Conservation (phyloP, 208 protist species). For the Endotrypanum monterogeii region DNA sequence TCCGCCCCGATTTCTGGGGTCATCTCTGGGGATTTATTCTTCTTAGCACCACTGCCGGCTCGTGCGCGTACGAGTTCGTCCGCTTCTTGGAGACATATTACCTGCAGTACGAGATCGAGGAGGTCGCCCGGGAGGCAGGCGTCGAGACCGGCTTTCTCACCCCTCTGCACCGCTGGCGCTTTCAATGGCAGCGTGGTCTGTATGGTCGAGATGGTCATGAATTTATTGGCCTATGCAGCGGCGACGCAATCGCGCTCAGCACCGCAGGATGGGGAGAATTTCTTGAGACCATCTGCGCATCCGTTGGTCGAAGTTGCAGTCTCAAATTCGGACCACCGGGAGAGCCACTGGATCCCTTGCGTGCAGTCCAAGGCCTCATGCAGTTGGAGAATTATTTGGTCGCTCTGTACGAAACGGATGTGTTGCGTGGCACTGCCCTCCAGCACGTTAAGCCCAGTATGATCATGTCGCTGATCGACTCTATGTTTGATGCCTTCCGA, state of each 20-base stretch:
- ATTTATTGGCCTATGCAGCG: constrained; percentile 26
- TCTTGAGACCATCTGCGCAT: constrained; percentile 57
- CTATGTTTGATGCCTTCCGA: constrained; percentile 75
- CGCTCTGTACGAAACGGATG: constrained; percentile 50
- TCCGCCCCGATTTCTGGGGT: constrained; percentile 22
- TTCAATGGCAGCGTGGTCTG: constrained; percentile 39
- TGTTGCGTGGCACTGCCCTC: constrained; percentile 49
- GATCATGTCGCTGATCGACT: constrained; percentile 45
- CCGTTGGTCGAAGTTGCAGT: constrained; percentile 26
- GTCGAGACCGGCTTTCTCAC: constrained; percentile 68
- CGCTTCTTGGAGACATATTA: constrained; percentile 50
- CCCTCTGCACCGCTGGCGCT: constrained; percentile 54
- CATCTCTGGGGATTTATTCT: constrained; percentile 45
- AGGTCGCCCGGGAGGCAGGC: constrained; percentile 43
- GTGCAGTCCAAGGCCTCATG: constrained; percentile 69
- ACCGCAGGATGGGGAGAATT: constrained; percentile 73
- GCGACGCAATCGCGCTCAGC: constrained; percentile 44
- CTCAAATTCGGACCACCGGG: constrained; percentile 30
- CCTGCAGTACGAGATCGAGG: constrained; percentile 54
- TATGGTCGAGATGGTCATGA: constrained; percentile 42
- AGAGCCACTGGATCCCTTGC: constrained; percentile 54
- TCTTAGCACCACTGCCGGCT: constrained; percentile 40
- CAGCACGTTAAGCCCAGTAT: constrained; percentile 42
- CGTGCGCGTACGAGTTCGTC: constrained; percentile 58
- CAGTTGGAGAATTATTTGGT: constrained; percentile 80